These are phyloP conservation scores for Penicillium nucicola DNA, from an alignment of 495 filamentous ascomycete species.

Conservation along the genomic window DNA sequence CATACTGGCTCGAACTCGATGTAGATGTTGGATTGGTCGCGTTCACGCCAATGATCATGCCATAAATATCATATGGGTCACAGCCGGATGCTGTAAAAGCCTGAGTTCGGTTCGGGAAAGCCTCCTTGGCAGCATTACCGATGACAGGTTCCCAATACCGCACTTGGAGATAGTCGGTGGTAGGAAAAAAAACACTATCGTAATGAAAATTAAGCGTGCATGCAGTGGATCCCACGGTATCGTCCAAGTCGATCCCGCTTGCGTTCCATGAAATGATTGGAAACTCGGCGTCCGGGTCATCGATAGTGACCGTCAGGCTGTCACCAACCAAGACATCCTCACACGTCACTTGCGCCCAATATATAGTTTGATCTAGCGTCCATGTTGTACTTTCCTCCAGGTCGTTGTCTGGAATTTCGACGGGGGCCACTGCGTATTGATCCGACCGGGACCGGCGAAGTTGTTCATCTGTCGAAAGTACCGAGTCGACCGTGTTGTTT, in stretches of 20 bases:
- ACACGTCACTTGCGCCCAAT: constrained; percentile 35
- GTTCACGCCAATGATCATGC: constrained; percentile 36
- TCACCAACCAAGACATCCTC: constrained; percentile 19
- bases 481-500: constrained; percentile 23
- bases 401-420: constrained; percentile 29
- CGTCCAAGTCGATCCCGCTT: constrained; percentile 20
- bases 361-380: constrained; percentile 36
- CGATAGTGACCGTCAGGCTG: constrained; percentile 21
- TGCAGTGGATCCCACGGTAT: constrained; percentile 8
- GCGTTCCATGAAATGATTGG: constrained; percentile 32
- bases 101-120: constrained; percentile 12
- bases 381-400: constrained; percentile 27
- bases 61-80: constrained; percentile 36
- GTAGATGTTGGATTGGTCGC: constrained; percentile 14
- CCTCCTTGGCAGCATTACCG: constrained; percentile 4
- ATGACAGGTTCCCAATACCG: constrained; percentile 41
- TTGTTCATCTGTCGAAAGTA: constrained; percentile 13
- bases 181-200: constrained; percentile 28
- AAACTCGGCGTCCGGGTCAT: constrained; percentile 12
- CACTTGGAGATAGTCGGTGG: constrained; percentile 35
- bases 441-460: constrained; percentile 28
- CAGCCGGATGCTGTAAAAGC: constrained; percentile 31
- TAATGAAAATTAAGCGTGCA: constrained; percentile 36
- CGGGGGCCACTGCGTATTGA: constrained; percentile 33
- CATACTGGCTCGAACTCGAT: constrained; percentile 12